These are phyloP conservation scores for Picochlorum sp. DNA, from an alignment of 139 green algal genomes.

Conservation along the genomic window DNA sequence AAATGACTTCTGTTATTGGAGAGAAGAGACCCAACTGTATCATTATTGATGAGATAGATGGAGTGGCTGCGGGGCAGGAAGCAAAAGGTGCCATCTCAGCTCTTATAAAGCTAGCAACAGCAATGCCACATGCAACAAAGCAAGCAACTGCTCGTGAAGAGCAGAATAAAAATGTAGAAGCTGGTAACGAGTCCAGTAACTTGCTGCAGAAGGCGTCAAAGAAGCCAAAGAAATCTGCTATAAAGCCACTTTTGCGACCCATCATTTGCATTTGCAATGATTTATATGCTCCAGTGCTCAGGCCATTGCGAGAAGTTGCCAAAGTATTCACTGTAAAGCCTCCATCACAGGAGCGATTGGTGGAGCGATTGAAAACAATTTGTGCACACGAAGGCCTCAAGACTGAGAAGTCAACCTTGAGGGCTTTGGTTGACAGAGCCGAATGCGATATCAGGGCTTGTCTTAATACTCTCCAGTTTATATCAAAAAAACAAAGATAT, in stretches of 20 bases:
- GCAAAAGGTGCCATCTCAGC: slow-evolving; percentile 61
- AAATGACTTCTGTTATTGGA: slow-evolving; percentile 43
- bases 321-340: slow-evolving; percentile 57
- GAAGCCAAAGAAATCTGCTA: slow-evolving; percentile 1
- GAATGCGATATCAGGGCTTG: slow-evolving; percentile 78
- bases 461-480: slow-evolving; percentile 88
- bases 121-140: not conserved
- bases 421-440: slow-evolving; percentile 28
- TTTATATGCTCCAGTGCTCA: slow-evolving; percentile 77
- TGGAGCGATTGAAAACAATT: slow-evolving; percentile 18
- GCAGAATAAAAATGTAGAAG: not conserved
- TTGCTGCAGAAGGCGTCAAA: slow-evolving; percentile 1
- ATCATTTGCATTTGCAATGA: slow-evolving; percentile 98
- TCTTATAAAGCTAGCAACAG: slow-evolving; percentile 67
- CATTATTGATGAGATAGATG: slow-evolving; percentile 95
- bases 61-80: slow-evolving; percentile 62
- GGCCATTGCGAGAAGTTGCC: slow-evolving; percentile 70
- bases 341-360: slow-evolving; percentile 29
- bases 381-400: slow-evolving; percentile 22
- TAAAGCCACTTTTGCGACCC: slow-evolving; percentile 50
- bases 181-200: not conserved
- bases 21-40: slow-evolving; percentile 69
- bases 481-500: slow-evolving; percentile 8
- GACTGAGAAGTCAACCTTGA: slow-evolving; percentile 38
- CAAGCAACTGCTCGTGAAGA: slow-evolving; percentile 16